Evolutionary conservation across 352 stramenopile species (phyloP), one percentile per base, ranked within the genome.

Genomic region (Globisporangium polare): DNA sequence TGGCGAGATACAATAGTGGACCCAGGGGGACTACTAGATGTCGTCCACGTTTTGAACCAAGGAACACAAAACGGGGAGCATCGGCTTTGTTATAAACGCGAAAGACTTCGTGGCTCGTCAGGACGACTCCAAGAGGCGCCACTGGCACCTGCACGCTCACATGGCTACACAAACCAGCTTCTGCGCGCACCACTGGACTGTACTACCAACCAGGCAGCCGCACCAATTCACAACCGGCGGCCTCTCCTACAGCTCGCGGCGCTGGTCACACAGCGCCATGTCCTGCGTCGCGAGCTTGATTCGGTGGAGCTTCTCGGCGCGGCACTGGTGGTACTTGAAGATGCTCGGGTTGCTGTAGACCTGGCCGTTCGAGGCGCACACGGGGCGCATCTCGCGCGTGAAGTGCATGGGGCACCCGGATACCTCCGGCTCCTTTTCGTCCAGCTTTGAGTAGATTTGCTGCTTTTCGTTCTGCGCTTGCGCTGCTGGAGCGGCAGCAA

Each of bases 321-420:
- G 66, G 58, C 79, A 89, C 65, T 85, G 67, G 22, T 81, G 67
- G 68, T 79, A 86, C 55, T 58, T 58, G 42, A 89, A 83, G 60
- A 86, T 77, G 56, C 76, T 86, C 20, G 63, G 50, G 60, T 89
- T 89, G 42, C 52, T 65, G 66, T 86, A 81, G 39, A 74, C 71
- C 53, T 72, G 76, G 53, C 79, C 79, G 58, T 89, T 78, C 6
- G 76, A 86, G 49, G 64, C 77, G 54, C 80, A 89, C 35, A 87
- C 75, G 0, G 66, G 72, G 22, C 76, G 66, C 46, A 73, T 72
- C 13, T 86, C 77, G 12, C 77, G 73, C 47, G 74, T 86, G 52
- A 87, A 86, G 10, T 72, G 20, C 18, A 52, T 63, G 43, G 67
- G 71, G 50, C 75, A 85, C 62, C 78, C 71, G 35, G 53, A 60